phyloP scores from a whole-genome alignment of 1,284 basidiomycete species.

The Phenoliferia sp. region DNA sequence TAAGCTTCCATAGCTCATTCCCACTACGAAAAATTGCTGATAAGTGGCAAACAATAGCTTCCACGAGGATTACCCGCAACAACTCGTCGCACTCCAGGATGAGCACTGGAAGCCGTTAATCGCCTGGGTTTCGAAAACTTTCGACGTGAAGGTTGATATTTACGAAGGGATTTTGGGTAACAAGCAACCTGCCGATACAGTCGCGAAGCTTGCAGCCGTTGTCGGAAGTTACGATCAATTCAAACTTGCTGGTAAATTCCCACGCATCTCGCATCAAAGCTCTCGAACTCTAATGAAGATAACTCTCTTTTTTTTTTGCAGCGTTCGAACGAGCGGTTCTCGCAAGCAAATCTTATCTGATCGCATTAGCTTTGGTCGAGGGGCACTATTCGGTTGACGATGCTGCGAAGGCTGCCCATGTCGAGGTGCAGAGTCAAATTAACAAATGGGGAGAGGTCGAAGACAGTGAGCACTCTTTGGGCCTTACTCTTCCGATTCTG shows the following conservation, averaged over 20 bases:
- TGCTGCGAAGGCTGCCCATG: conserved; percentile 78
- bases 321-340: conserved; percentile 90
- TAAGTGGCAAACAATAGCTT: conserved; percentile 54
- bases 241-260: conserved; percentile 82
- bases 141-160: conserved; percentile 61
- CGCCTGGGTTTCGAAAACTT: conserved; percentile 66
- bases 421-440: conserved; percentile 93
- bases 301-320: conserved; percentile 38
- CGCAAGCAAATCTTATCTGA: conserved; percentile 85
- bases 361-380: conserved; percentile 76
- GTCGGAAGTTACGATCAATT: conserved; percentile 66
- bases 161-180: conserved; percentile 64
- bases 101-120: conserved; percentile 86
- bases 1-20: conserved; percentile 42
- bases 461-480: conserved; percentile 71
- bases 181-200: conserved; percentile 63
- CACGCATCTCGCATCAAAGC: conserved; percentile 40
- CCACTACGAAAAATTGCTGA: not conserved
- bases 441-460: conserved; percentile 97
- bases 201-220: conserved; percentile 55
- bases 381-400: conserved; percentile 72
- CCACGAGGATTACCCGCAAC: conserved; percentile 68
- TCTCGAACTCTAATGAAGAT: not conserved
- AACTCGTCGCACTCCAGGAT: conserved; percentile 74
- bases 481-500: not conserved